A percentile compares a stretch with the other conserved stretches of the same genome.
These are phyloP conservation scores for baker's yeast (Saccharomyces cerevisiae) DNA, from an alignment of 805 yeast species.

Conservation along the genomic window DNA sequence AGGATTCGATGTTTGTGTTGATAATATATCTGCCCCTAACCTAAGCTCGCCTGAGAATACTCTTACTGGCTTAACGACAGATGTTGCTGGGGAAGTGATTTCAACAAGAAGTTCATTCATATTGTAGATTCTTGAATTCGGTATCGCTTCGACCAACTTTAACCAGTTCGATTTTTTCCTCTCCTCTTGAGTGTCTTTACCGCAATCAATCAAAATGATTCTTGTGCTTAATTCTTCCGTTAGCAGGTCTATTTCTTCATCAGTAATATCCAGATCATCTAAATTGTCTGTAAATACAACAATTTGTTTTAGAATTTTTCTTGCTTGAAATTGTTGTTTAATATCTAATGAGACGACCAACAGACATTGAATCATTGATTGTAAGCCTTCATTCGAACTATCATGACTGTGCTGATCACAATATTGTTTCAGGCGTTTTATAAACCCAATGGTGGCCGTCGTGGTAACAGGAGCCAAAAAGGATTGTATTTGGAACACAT, in stretches of 20 bases:
- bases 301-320: slow-evolving; percentile 20
- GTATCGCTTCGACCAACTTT: slow-evolving; percentile 10
- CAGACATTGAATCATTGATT: slow-evolving; percentile 17
- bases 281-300: slow-evolving; percentile 23
- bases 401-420: not conserved
- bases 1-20: not conserved
- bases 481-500: slow-evolving; percentile 13
- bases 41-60: slow-evolving; percentile 26
- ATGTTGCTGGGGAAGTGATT: slow-evolving; percentile 11
- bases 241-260: slow-evolving; percentile 19
- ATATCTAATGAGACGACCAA: slow-evolving; percentile 19
- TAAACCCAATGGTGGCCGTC: slow-evolving; percentile 3
- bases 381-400: not conserved
- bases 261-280: slow-evolving; percentile 18
- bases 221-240: slow-evolving; percentile 17
- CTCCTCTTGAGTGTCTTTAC: not conserved
- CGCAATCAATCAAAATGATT: slow-evolving; percentile 20
- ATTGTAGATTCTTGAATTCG: slow-evolving; percentile 11
- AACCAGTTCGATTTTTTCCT: slow-evolving; percentile 13
- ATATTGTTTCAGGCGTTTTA: slow-evolving; percentile 8
- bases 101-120: slow-evolving; percentile 15
- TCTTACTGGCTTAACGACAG: slow-evolving; percentile 24
- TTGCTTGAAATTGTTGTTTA: slow-evolving; percentile 16
- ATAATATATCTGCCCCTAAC: slow-evolving; percentile 17
- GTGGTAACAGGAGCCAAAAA: slow-evolving; percentile 21